These are phyloP conservation scores for Boletus semigastroideus DNA, from an alignment of 1,284 basidiomycete genomes.

Conservation along the genomic window DNA sequence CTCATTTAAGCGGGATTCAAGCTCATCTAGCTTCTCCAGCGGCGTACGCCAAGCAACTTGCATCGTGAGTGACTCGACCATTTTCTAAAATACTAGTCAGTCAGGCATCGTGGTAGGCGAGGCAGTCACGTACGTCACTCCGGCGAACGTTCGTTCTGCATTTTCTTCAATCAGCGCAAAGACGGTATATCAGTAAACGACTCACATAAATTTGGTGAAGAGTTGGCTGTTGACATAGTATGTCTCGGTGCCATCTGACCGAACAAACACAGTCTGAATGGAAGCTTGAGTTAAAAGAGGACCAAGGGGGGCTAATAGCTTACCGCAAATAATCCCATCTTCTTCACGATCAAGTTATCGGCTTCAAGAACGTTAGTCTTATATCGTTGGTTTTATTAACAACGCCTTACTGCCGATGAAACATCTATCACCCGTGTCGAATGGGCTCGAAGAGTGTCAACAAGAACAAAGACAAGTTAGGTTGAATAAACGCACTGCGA, in stretches of 20 bases:
- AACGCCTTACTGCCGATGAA: conserved; percentile 58
- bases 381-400: background rate
- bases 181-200: background rate
- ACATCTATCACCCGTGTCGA: conserved; percentile 74
- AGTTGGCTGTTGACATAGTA: conserved; percentile 79
- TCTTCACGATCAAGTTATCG: conserved; percentile 72
- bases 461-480: conserved; percentile 1
- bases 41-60: conserved; percentile 76
- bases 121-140: conserved; percentile 49
- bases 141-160: conserved; percentile 67
- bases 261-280: conserved; percentile 58
- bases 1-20: conserved; percentile 63
- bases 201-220: conserved; percentile 71
- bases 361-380: conserved; percentile 32
- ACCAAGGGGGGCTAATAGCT: conserved; percentile 15
- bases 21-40: conserved; percentile 62
- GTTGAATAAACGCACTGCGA: conserved; percentile 55
- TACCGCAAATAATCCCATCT: conserved; percentile 72
- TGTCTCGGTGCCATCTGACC: conserved; percentile 68
- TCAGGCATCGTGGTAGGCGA: background rate
- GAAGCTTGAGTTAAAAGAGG: conserved; percentile 8
- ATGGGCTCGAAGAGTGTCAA: conserved; percentile 49
- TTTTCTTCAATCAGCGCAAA: background rate
- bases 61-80: conserved; percentile 62
- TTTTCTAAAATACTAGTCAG: conserved; percentile 47